Evolutionary conservation across 768 basidiomycete genomes (phyloP), one percentile per base, ranked within the genome.

Genomic region (Boletus sensibilis): DNA sequence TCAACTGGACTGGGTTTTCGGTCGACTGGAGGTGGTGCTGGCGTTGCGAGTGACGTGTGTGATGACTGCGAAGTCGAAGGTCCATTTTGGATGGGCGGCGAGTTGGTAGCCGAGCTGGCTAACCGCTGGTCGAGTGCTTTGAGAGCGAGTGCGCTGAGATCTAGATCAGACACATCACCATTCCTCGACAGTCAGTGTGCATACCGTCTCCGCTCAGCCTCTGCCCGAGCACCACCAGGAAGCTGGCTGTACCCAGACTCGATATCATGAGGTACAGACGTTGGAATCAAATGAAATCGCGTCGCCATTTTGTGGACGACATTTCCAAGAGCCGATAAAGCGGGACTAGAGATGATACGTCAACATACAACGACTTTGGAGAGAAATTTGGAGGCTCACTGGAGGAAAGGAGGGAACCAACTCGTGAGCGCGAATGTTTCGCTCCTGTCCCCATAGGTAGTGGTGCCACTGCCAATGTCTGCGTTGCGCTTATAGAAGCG

Each of bases 391-490:
- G 46, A 21, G 20, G 82, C 90, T 72, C 61, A 98, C 96, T 97
- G 92, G 61, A 94, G 73, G 69, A 95, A 85, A 16, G 95, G 94
- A 58, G 97, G 97, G 82, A 99, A 99, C 94, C 95, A 99, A 55
- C 87, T 87, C 18, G 93, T 79, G 65, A 99, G 85, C 29, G 94
- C 87, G 68, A 99, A 99, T 6, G 96, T 98, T 71, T 99, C 97
- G 73, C 90, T 93, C 59, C 94, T 79, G 70, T 99, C 97, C 20
- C 97, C 97, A 65, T 96, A 89, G 5, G 84, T 82, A n/a, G 78
- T 81, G 5, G 76, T 76, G 5, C 88, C 87, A 45, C 80, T 82
- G 34, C 84, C 68, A 0, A 81, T 70, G 55, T 93, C 90, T 34
- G 78, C 75, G 65, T 88, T 90, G 71, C 89, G 87, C 76, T 98